phyloP scores from a whole-genome alignment of 1,284 basidiomycete genomes.

The Wallemia ichthyophaga region DNA sequence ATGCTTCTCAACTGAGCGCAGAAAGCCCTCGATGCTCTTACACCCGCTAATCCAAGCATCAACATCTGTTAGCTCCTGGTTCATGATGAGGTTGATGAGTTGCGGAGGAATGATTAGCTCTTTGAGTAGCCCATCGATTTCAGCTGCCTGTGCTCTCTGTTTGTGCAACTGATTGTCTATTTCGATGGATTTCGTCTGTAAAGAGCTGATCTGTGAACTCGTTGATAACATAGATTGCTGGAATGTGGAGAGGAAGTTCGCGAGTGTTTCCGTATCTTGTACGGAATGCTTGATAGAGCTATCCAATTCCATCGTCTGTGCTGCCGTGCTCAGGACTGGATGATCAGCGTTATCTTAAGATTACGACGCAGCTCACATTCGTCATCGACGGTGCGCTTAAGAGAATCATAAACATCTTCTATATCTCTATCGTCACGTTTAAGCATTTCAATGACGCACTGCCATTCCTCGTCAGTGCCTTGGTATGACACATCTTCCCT shows the following conservation, averaged over 20 bases:
- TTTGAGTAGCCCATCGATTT: not conserved
- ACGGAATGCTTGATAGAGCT: not conserved
- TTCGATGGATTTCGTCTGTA: not conserved
- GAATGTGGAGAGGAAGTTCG: not conserved
- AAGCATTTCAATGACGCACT: not conserved
- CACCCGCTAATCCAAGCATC: not conserved
- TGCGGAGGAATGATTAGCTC: not conserved
- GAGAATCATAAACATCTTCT: not conserved
- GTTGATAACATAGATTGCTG: not conserved
- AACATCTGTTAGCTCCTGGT: not conserved
- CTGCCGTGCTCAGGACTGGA: not conserved
- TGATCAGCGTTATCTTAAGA: not conserved
- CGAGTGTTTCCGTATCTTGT: not conserved
- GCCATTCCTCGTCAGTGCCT: not conserved
- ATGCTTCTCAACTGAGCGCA: not conserved
- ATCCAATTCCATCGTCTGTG: not conserved
- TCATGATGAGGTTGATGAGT: not conserved
- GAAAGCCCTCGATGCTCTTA: not conserved
- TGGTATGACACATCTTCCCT: not conserved
- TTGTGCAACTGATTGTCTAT: not conserved
- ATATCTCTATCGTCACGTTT: not conserved
- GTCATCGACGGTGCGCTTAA: not conserved
- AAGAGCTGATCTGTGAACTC: not conserved
- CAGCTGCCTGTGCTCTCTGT: not conserved
- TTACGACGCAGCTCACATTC: not conserved